These are phyloP conservation scores for Diaporthe caulivora DNA, from an alignment of 2,329 filamentous ascomycete species.

Conservation along the genomic window DNA sequence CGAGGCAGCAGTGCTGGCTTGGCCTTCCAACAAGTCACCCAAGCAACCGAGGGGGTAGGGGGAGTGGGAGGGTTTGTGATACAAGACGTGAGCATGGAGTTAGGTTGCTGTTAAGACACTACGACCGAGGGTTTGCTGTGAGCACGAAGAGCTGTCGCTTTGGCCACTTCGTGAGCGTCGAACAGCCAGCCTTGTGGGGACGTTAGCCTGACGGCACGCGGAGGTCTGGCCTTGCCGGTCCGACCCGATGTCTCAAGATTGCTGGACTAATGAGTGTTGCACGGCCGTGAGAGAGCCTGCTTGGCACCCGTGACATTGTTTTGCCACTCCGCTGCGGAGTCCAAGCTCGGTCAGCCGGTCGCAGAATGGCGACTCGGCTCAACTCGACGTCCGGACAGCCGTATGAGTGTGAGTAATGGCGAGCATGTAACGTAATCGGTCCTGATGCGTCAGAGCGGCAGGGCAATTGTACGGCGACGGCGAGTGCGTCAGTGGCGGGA, in stretches of 20 bases:
- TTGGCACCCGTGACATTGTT: neutral
- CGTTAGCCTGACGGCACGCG: neutral
- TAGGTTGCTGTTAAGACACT: neutral
- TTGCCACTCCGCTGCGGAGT: conserved; percentile 18
- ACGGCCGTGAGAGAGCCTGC: neutral
- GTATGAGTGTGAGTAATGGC: conserved; percentile 18
- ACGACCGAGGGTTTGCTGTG: neutral
- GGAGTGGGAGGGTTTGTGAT: neutral
- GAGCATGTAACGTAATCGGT: neutral
- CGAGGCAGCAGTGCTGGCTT: conserved; percentile 25
- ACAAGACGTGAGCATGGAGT: neutral
- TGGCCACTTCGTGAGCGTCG: neutral
- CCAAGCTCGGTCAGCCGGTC: conserved; percentile 7
- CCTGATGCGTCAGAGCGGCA: neutral
- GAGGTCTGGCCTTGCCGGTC: conserved; percentile 2
- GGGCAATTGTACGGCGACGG: neutral
- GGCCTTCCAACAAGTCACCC: conserved; percentile 1
- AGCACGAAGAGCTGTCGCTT: neutral
- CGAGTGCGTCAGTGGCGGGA: neutral
- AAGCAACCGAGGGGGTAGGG: no score
- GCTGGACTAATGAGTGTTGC: neutral
- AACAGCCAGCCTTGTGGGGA: neutral
- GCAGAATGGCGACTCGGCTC: neutral
- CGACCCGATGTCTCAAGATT: conserved; percentile 16
- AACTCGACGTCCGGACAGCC: neutral